Conservation (phyloP, 768 basidiomycete genomes). For the Agrocybe pediades region DNA sequence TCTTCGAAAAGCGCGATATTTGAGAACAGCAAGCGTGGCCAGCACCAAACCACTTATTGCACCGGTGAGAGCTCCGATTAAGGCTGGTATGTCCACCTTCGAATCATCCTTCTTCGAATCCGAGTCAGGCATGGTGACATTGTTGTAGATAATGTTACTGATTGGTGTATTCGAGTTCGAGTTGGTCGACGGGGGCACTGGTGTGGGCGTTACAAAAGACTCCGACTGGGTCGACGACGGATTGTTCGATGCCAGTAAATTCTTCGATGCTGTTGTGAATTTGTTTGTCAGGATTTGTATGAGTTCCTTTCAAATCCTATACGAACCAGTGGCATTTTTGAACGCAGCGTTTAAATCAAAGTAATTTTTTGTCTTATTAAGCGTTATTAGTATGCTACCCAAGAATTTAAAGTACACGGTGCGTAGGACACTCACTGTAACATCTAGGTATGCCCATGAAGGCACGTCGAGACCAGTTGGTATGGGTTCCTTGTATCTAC, state of each 20-base stretch:
- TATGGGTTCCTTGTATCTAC: neutral
- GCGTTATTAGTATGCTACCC: neutral
- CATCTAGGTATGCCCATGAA: neutral
- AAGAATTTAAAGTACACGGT: neutral
- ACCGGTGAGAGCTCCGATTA: constrained; percentile 1
- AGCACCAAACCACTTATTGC: neutral
- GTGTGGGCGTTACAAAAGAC: neutral
- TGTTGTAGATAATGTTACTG: neutral
- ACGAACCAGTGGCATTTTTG: neutral
- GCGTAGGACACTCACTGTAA: neutral
- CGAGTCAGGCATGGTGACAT: neutral
- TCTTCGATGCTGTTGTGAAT: neutral
- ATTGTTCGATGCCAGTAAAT: neutral
- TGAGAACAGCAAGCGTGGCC: neutral
- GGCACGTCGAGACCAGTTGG: neutral
- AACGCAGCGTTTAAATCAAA: neutral
- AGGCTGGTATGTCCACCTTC: neutral
- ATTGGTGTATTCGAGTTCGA: neutral
- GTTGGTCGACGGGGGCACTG: neutral
- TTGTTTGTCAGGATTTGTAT: neutral
- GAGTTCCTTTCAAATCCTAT: neutral
- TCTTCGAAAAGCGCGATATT: neutral
- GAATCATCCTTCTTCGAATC: neutral
- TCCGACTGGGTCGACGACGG: neutral
- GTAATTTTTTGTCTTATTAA: neutral